These are phyloP conservation scores for Kodamaea kakaduensis DNA, from an alignment of 805 yeast species.

Conservation along the genomic window DNA sequence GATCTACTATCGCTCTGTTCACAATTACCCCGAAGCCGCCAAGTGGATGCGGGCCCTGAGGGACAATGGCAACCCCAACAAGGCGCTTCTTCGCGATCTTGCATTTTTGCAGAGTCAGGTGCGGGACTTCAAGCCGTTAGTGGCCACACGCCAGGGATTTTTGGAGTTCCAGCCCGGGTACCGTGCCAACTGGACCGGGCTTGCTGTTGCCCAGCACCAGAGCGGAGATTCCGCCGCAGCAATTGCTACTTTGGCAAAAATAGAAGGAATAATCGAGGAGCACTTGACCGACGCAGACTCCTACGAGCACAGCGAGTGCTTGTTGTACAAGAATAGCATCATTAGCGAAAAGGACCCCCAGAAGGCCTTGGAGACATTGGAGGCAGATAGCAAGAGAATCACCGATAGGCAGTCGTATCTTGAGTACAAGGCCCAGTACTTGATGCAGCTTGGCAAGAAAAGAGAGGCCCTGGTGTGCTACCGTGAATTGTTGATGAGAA, in stretches of 20 bases:
- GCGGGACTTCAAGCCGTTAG: constrained; percentile 64
- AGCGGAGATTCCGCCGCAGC: constrained; percentile 65
- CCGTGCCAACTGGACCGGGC: constrained; percentile 86
- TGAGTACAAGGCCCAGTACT: constrained; percentile 65
- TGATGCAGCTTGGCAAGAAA: constrained; percentile 50
- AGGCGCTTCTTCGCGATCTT: constrained; percentile 76
- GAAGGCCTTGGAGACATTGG: constrained; percentile 60
- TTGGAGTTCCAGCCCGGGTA: constrained; percentile 75
- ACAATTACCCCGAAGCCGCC: constrained; percentile 71
- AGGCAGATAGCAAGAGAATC: constrained; percentile 45
- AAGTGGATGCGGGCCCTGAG: constrained; percentile 72
- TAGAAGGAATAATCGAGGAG: constrained; percentile 70
- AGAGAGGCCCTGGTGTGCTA: constrained; percentile 67
- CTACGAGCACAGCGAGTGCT: constrained; percentile 78
- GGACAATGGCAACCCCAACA: constrained; percentile 74
- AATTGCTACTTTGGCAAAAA: constrained; percentile 64
- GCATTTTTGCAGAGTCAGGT: constrained; percentile 74
- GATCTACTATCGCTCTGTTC: constrained; percentile 67
- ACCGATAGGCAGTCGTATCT: constrained; percentile 56
- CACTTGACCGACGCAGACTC: constrained; percentile 62
- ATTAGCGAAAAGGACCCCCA: constrained; percentile 55
- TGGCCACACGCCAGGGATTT: constrained; percentile 60
- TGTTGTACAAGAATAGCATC: constrained; percentile 66
- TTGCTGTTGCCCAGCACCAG: constrained; percentile 82
- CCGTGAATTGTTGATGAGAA: constrained; percentile 70